Percentiles rank a stretch among this genome's conserved stretches.
These are phyloP conservation scores for Plasmodium coatneyi DNA, from an alignment of 169 alveolate genomes.

Conservation along the genomic window DNA sequence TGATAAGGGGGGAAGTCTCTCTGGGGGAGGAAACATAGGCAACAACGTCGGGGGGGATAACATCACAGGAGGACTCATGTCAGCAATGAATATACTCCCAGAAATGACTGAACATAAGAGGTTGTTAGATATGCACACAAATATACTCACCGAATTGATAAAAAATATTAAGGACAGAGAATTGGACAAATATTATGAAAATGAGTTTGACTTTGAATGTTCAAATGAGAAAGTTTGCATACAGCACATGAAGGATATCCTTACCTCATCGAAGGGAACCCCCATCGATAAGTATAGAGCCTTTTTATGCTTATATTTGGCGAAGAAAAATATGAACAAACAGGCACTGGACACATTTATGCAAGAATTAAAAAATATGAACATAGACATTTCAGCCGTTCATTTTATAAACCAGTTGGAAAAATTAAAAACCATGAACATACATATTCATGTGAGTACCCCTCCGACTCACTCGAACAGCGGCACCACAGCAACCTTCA, in stretches of 20 bases:
- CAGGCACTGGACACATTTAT: constrained; percentile 75
- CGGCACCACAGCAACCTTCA: constrained; percentile 63
- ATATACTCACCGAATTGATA: constrained; percentile 87
- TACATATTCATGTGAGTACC: constrained; percentile 76
- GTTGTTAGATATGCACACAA: constrained; percentile 88
- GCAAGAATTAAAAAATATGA: constrained; percentile 73
- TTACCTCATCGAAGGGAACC: constrained; percentile 76
- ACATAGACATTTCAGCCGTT: constrained; percentile 62
- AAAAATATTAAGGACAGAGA: constrained; percentile 87
- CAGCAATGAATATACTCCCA: constrained; percentile 89
- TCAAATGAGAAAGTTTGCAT: constrained; percentile 79
- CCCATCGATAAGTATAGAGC: constrained; percentile 81
- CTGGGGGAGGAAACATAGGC: background rate
- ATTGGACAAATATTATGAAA: constrained; percentile 84
- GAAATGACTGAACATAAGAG: constrained; percentile 90
- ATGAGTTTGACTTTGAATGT: constrained; percentile 83
- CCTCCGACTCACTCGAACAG: constrained; percentile 42
- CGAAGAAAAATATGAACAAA: constrained; percentile 66
- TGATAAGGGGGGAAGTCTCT: constrained; percentile 23
- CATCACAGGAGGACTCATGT: constrained; percentile 80
- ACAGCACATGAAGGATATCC: constrained; percentile 81
- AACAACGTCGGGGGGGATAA: constrained; percentile 9
- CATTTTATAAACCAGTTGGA: constrained; percentile 71
- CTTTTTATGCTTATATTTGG: constrained; percentile 76
- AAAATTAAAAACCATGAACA: constrained; percentile 77